Percentiles rank a stretch among this genome's conserved stretches.
These are phyloP conservation scores for Lonicera japonica DNA, from an alignment of 129 eudicot species.

Conservation along the genomic window DNA sequence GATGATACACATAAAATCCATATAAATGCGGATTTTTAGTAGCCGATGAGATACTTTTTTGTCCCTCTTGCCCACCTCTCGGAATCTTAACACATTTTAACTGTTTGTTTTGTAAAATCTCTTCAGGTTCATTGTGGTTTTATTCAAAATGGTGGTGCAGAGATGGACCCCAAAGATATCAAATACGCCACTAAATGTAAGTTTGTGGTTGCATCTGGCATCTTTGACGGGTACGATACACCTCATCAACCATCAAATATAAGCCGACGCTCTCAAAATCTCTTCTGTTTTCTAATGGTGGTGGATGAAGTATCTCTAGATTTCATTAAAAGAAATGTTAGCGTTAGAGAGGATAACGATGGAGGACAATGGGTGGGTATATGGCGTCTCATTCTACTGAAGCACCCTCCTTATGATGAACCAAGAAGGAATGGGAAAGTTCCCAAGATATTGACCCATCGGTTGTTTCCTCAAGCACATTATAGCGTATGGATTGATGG, in stretches of 20 bases:
- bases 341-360: conserved; percentile 49
- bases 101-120: background rate
- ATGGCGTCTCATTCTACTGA: conserved; percentile 79
- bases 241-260: conserved; percentile 95
- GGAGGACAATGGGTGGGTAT: conserved; percentile 88
- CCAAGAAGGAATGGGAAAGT: conserved; percentile 95
- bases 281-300: conserved; percentile 94
- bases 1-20: too few relatives aligned
- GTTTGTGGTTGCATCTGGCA: conserved; percentile 92
- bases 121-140: conserved; percentile 93
- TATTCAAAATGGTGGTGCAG: conserved; percentile 77
- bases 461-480: conserved; percentile 81
- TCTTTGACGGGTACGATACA: conserved; percentile 92
- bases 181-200: conserved; percentile 71
- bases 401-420: conserved; percentile 94
- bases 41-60: too few relatives aligned
- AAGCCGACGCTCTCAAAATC: conserved; percentile 61
- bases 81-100: background rate
- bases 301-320: conserved; percentile 79
- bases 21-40: too few relatives aligned
- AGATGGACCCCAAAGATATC: conserved; percentile 67
- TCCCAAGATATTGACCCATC: conserved; percentile 87
- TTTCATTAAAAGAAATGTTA: conserved; percentile 66
- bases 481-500: conserved; percentile 99
- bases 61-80: too few relatives aligned